Percentiles rank a stretch among this genome's conserved stretches.
phyloP scores from a whole-genome alignment of 1,284 basidiomycete genomes.

The Pisolithus thermaeus region DNA sequence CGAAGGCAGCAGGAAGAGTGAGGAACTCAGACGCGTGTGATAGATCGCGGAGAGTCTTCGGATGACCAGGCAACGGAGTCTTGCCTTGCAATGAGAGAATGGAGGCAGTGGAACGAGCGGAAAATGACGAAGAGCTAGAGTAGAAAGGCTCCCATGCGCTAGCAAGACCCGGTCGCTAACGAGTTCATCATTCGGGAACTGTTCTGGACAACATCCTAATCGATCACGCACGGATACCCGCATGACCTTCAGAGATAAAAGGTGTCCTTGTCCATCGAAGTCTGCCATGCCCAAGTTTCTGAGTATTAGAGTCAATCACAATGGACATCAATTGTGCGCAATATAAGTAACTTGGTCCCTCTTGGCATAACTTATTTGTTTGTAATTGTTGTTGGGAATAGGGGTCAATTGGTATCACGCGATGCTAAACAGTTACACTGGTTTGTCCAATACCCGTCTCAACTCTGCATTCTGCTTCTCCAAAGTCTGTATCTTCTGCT shows the following conservation, averaged over 20 bases:
- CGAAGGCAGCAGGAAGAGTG: constrained; percentile 71
- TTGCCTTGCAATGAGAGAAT: constrained; percentile 72
- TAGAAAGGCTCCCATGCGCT: constrained; percentile 79
- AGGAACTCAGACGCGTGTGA: constrained; percentile 67
- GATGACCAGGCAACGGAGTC: constrained; percentile 60
- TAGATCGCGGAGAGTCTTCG: constrained; percentile 75
- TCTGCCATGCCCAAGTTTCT: constrained; percentile 11
- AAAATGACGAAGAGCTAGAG: constrained; percentile 73
- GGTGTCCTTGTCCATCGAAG: constrained; percentile 51
- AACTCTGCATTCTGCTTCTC: constrained; percentile 67
- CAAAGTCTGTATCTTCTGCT: constrained; percentile 59
- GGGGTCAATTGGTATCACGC: not conserved
- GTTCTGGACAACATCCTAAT: constrained; percentile 3
- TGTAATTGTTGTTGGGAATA: too few species aligned
- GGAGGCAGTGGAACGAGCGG: constrained; percentile 69
- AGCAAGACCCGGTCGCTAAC: constrained; percentile 66
- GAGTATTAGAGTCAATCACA: too few species aligned
- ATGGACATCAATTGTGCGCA: too few species aligned
- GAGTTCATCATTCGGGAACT: constrained; percentile 2
- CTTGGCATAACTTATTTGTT: too few species aligned
- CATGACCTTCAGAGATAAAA: constrained; percentile 76
- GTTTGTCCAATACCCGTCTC: constrained; percentile 51
- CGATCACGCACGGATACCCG: constrained; percentile 62
- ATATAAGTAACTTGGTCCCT: too few species aligned
- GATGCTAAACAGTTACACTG: not conserved